Evolutionary conservation across 1,284 basidiomycete species (phyloP), one percentile per base, ranked within the genome.

Genomic region (Malassezia slooffiae): DNA sequence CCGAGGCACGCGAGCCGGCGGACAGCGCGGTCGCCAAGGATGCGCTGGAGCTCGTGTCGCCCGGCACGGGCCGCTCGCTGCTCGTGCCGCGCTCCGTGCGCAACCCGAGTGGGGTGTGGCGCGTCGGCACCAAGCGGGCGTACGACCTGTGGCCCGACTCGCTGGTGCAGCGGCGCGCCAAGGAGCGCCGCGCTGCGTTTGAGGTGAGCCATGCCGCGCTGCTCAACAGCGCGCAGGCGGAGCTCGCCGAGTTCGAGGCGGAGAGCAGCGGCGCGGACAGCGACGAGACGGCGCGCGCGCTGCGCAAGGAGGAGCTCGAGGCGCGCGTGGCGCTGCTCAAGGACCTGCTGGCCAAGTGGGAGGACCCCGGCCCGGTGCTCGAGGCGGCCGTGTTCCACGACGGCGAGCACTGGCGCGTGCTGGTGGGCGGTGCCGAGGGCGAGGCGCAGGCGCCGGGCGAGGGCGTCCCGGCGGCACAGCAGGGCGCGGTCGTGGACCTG

Each of bases 381-480:
- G 70, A 71, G 36, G 52, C 58, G 3, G 57, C 70, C 38, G 60
- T 61, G 12, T 71, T 62, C 50, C 60, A 70, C 44, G 66, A 71
- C 40, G 70, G 69, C 34, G 52, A 56, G 34, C 37, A 70, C 44
- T 70, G 66, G 64, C 60, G 70, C 11, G 58, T 59, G 13, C 57
- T 67, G 16, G 62, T 70, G 17, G 69, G 64, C 31, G 70, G 70
- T 19, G 70, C 56, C 8, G 70, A 71, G 39, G 70, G 69, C 12
- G 62, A 68, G 6, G 49, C 52, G 8, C 47, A 43, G 10, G 64
- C 61, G 33, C 37, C 66, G 3, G 38, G 60, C 11, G 27, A 26
- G 12, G 66, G 66, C 12, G 54, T 62, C 37, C 60, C 56, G 4
- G 38, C 41, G 20, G 47, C 49, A 2, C 48, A 58, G 16, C 49